Evolutionary conservation across 2,329 filamentous ascomycete genomes (phyloP).

Genomic region (Trichoderma sp.): DNA sequence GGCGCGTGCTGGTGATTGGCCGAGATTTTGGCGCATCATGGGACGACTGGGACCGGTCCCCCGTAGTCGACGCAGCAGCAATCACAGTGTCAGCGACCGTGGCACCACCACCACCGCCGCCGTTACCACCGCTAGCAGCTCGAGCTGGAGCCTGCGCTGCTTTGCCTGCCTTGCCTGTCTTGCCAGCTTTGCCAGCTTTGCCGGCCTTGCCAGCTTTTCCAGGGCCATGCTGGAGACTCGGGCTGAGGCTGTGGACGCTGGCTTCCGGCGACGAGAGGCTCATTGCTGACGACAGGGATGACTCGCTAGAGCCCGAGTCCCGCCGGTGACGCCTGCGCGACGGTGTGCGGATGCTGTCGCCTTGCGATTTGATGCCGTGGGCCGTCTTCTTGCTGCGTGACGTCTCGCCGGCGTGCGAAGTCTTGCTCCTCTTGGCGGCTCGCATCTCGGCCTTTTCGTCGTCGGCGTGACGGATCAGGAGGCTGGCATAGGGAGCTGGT

Average conservation of each 20-base stretch:
- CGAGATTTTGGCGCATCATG: conserved; percentile 39
- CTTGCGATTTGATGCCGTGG: conserved; percentile 12
- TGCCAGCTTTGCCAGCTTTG: background rate
- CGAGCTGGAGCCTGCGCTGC: conserved; percentile 20
- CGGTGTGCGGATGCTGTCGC: conserved; percentile 33
- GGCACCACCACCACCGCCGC: conserved; percentile 20
- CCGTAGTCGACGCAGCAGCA: conserved; percentile 20
- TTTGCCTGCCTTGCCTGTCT: conserved; percentile 21
- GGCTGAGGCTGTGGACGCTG: conserved; percentile 30
- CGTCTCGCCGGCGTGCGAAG: conserved; percentile 25
- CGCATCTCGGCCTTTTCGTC: conserved; percentile 27
- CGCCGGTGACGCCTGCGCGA: conserved; percentile 35
- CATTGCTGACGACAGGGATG: conserved; percentile 41
- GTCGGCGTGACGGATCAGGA: conserved; percentile 38
- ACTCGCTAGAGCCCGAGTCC: conserved; percentile 41
- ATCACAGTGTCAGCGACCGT: conserved; percentile 22
- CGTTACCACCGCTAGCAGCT: conserved; percentile 20
- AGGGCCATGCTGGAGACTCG: conserved; percentile 28
- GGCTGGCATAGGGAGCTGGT: conserved; percentile 47
- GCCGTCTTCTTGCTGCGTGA: conserved; percentile 18
- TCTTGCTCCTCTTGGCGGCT: conserved; percentile 39
- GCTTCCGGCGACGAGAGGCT: conserved; percentile 40
- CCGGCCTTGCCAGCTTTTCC: background rate
- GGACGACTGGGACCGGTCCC: conserved; percentile 27
- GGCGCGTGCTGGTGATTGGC: conserved; percentile 39